These are phyloP conservation scores for Aphanomyces cochlioides DNA, from an alignment of 352 stramenopile genomes.

Conservation along the genomic window DNA sequence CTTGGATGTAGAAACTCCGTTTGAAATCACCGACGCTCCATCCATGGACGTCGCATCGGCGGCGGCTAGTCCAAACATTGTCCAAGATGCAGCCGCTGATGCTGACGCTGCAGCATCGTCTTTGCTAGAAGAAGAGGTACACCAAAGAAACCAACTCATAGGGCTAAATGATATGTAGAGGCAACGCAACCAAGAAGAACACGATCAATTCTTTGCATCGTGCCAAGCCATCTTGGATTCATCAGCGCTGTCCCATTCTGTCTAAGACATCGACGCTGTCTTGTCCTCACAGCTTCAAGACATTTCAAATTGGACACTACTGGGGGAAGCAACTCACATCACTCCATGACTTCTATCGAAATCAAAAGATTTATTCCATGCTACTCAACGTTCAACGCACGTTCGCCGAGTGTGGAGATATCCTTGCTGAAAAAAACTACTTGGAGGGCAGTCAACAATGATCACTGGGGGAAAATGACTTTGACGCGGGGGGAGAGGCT, in stretches of 20 bases:
- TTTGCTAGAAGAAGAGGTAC: conserved; percentile 1
- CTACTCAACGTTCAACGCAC: too few species aligned
- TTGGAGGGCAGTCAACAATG: too few species aligned
- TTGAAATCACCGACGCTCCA: conserved; percentile 1
- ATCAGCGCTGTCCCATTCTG: background rate
- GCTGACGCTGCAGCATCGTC: background rate
- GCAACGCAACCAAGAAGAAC: conserved; percentile 11
- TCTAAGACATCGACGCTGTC: background rate
- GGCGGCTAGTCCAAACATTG: background rate
- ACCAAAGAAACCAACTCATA: background rate
- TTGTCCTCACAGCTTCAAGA: background rate
- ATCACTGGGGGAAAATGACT: too few species aligned
- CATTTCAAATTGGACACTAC: background rate
- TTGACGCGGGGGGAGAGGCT: too few species aligned
- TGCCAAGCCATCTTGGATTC: conserved; percentile 21
- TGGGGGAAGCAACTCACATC: too few species aligned
- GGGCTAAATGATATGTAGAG: background rate
- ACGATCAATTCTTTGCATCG: conserved; percentile 19
- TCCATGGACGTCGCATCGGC: background rate
- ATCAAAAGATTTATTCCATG: too few species aligned
- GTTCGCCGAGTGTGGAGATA: too few species aligned
- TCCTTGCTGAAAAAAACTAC: too few species aligned
- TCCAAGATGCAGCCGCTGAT: background rate
- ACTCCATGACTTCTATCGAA: too few species aligned
- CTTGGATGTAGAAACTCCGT: conserved; percentile 1